phyloP scores from a whole-genome alignment of 2,329 filamentous ascomycete genomes.

The Alternaria brassicae region DNA sequence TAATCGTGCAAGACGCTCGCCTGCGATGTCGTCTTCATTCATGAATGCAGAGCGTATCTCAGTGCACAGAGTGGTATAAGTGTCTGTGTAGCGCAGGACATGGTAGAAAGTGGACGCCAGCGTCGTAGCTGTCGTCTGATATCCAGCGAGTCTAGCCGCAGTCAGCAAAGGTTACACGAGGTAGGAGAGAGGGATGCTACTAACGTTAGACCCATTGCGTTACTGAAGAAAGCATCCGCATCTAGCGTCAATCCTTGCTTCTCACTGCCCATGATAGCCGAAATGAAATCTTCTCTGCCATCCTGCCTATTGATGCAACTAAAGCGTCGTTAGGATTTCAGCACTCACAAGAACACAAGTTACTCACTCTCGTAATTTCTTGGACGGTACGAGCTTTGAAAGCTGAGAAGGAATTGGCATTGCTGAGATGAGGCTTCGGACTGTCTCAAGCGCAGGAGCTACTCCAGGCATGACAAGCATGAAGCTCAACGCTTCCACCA shows the following conservation, averaged over 20 bases:
- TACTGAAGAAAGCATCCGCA: constrained; percentile 3
- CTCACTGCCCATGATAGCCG: constrained; percentile 1
- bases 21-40: constrained; percentile 2
- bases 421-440: constrained; percentile 2
- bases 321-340: background rate
- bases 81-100: background rate
- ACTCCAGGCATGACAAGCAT: constrained; percentile 7
- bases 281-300: constrained; percentile 1
- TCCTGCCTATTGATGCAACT: constrained; percentile 3
- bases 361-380: constrained; percentile 6
- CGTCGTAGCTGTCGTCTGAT: constrained; percentile 5
- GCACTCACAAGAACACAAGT: background rate
- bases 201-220: constrained; percentile 1
- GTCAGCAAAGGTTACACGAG: background rate
- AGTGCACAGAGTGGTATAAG: background rate
- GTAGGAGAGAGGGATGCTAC: background rate
- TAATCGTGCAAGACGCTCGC: constrained; percentile 1
- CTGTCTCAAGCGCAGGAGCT: constrained; percentile 1
- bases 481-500: constrained; percentile 6
- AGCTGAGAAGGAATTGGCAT: constrained; percentile 3
- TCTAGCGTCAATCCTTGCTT: constrained; percentile 5
- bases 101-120: constrained; percentile 5
- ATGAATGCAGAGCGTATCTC: constrained; percentile 2
- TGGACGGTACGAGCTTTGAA: constrained; percentile 1
- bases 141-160: constrained; percentile 2